Conservation (phyloP, 208 protist species). For the Trypanosoma caninum region DNA sequence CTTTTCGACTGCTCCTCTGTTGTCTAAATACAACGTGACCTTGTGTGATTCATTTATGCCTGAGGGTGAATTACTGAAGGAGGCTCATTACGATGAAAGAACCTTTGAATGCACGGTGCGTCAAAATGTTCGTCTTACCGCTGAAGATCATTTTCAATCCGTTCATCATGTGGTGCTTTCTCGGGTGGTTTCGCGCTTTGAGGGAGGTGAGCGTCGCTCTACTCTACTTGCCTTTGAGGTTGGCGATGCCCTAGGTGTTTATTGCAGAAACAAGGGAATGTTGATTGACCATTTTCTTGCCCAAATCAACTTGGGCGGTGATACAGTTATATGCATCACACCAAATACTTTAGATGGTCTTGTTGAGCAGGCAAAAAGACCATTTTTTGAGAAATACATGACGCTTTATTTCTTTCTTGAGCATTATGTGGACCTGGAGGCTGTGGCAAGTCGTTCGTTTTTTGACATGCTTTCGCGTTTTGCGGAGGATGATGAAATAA, state of each 20-base stretch:
- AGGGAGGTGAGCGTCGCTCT: constrained; percentile 7
- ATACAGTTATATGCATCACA: constrained; percentile 44
- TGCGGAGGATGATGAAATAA: constrained; percentile 29
- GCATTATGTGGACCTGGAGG: constrained; percentile 81
- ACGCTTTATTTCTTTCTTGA: constrained; percentile 42
- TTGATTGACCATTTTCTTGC: constrained; percentile 57
- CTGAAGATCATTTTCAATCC: constrained; percentile 53
- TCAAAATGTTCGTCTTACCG: constrained; percentile 50
- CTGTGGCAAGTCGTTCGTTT: constrained; percentile 63
- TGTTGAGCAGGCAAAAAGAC: constrained; percentile 31
- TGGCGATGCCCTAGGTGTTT: constrained; percentile 80
- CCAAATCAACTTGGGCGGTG: constrained; percentile 28
- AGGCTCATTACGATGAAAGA: constrained; percentile 16
- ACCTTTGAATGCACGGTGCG: constrained; percentile 43
- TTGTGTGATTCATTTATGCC: neutral
- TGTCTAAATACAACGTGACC: constrained; percentile 29
- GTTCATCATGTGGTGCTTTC: constrained; percentile 58
- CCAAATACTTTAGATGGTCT: constrained; percentile 45
- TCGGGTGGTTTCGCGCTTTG: neutral
- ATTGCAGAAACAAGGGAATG: constrained; percentile 47
- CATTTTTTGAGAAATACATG: constrained; percentile 56
- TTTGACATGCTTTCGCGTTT: constrained; percentile 74
- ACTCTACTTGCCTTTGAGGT: constrained; percentile 46
- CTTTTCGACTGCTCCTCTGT: constrained; percentile 21
- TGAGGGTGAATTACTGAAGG: neutral